Evolutionary conservation across 805 yeast species (phyloP).

Genomic region (Cyberlindnera sargentensis): DNA sequence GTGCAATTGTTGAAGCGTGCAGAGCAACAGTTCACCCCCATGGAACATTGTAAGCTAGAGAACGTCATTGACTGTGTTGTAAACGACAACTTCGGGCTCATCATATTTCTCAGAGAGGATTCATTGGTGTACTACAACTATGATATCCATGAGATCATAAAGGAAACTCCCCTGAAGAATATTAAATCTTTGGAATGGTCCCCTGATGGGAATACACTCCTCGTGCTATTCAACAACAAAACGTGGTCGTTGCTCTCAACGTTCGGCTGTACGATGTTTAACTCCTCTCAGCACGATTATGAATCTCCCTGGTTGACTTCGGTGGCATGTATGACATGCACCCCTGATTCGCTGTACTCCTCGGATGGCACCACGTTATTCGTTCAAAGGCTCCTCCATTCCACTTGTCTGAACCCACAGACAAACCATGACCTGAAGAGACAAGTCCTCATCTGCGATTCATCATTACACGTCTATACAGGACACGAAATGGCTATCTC

Average conservation of each 20-base stretch:
- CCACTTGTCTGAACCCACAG: constrained; percentile 4
- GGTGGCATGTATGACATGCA: neutral
- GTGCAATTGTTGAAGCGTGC: neutral
- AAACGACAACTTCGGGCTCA: constrained; percentile 4
- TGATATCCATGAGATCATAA: constrained; percentile 1
- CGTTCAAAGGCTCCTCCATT: constrained; percentile 3
- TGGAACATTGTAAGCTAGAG: neutral
- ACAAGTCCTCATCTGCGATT: constrained; percentile 18
- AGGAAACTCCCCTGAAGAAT: neutral
- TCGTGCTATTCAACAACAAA: constrained; percentile 12
- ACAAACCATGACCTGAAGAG: constrained; percentile 20
- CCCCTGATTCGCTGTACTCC: constrained; percentile 1
- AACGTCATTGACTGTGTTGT: constrained; percentile 6
- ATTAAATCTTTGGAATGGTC: constrained; percentile 11
- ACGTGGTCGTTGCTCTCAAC: constrained; percentile 24
- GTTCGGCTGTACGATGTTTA: constrained; percentile 21
- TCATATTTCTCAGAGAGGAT: constrained; percentile 1
- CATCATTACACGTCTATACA: constrained; percentile 21
- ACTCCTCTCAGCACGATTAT: constrained; percentile 9
- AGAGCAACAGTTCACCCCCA: neutral
- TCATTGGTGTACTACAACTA: constrained; percentile 7
- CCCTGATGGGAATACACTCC: constrained; percentile 8
- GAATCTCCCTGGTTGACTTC: constrained; percentile 8
- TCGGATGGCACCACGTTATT: constrained; percentile 6
- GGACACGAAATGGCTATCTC: constrained; percentile 17